Evolutionary conservation across 108 stramenopile genomes (phyloP), one percentile per base, ranked within the genome.

Genomic region (Craspedostauros australis): DNA sequence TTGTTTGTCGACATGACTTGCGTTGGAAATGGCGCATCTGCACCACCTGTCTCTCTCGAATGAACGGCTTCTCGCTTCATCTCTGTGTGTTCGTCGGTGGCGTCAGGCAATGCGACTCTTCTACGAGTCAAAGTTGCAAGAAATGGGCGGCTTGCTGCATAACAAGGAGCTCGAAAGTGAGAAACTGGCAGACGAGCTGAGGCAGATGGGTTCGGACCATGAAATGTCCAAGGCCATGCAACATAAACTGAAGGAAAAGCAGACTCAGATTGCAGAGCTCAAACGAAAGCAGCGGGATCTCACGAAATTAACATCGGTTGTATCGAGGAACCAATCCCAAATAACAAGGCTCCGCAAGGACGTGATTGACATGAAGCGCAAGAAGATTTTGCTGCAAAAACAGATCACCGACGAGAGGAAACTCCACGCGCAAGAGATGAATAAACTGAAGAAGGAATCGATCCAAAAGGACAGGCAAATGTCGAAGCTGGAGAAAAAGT

Each of bases 21-120:
- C n/a, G n/a, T n/a, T n/a, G n/a, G n/a, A n/a, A n/a, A n/a, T n/a
- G n/a, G n/a, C n/a, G n/a, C n/a, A n/a, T n/a, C n/a, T n/a, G n/a
- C n/a, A n/a, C n/a, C n/a, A n/a, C n/a, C n/a, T n/a, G n/a, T n/a
- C n/a, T n/a, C n/a, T n/a, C n/a, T n/a, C 54, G 14, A 42, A 20
- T 46, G 16, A 25, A 19, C 4, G 18, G 11, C 30, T 34, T 51
- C 22, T 36, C n/a, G 25, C 16, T 7, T 21, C 15, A 14, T n/a
- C n/a, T n/a, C n/a, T n/a, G n/a, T n/a, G n/a, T n/a, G n/a, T n/a
- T n/a, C n/a, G n/a, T n/a, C n/a, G n/a, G n/a, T n/a, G n/a, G n/a
- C n/a, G n/a, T n/a, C 22, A 75, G 68, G 31, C 62, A 0, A 80
- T 80, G 79, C 45, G 66, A 56, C 61, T 59, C 29, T 80, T 80